Evolutionary conservation across 2,329 filamentous ascomycete species (phyloP), one percentile per base, ranked within the genome.

Genomic region (Fonsecaea pedrosoi): DNA sequence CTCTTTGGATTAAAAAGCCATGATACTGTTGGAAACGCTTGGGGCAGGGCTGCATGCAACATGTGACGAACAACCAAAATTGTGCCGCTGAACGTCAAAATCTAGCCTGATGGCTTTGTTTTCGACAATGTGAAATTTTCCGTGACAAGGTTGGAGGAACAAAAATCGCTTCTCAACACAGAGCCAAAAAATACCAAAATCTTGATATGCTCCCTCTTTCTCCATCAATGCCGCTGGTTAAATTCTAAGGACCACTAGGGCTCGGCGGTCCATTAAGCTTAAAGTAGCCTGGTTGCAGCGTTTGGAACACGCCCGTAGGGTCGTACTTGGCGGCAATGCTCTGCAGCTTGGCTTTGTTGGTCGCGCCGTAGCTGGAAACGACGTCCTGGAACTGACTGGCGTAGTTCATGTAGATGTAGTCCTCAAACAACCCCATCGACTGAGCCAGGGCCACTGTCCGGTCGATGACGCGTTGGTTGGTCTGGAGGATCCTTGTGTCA

Each of bases 341-440:
- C 63, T 74, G 73, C 70, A 83, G 62, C 35, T 69, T 75, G 32
- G 70, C 61, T 42, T 76, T 69, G 57, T 79, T 83, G 8, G 66
- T 71, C n/a, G 65, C 54, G 1, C 82, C 81, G 66, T 83, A 84
- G 37, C 78, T 77, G 4, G 72, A 65, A 45, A 84, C 71, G 0
- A 80, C 77, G 67, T 79, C 76, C 70, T 84, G 80, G 64, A 74
- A 79, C 72, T 76, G 74, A 61, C 76, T 76, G 6, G 82, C 82
- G 65, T 84, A 83, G 70, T 83, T 84, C 78, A 83, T 80, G 69
- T 83, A 84, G 30, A 82, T 69, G 64, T 76, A 83, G 37, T 74
- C 64, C 12, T 74, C 69, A 37, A 69, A 66, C 4, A 80, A 38
- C 0, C 75, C 75, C 40, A 71, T 69, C 62, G 67, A 64, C 69